phyloP scores from a whole-genome alignment of 2,329 filamentous ascomycete species.

The Aureobasidium subglaciale region DNA sequence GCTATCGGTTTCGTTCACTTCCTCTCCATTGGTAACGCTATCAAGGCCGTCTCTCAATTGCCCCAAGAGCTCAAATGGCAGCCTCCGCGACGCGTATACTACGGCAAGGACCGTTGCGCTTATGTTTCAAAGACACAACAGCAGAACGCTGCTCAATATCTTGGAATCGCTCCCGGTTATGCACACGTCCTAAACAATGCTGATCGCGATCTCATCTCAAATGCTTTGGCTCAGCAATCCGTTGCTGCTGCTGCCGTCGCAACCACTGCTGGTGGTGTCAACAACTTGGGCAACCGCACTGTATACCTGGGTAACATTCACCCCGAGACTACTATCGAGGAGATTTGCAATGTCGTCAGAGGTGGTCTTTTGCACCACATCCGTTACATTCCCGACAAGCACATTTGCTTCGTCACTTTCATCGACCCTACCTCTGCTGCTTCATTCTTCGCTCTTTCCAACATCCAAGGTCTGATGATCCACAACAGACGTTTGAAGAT shows the following conservation, averaged over 20 bases:
- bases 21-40: slow-evolving; percentile 92
- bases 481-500: slow-evolving; percentile 97
- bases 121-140: slow-evolving; percentile 99
- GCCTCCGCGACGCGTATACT: slow-evolving; percentile 89
- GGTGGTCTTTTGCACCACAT: slow-evolving; percentile 95
- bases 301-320: slow-evolving; percentile 99
- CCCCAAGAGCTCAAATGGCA: slow-evolving; percentile 98
- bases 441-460: slow-evolving; percentile 95
- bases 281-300: slow-evolving; percentile 94
- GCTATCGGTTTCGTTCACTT: slow-evolving; percentile 97
- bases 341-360: slow-evolving; percentile 98
- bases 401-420: slow-evolving; percentile 99
- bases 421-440: slow-evolving; percentile 97
- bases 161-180: slow-evolving; percentile 93
- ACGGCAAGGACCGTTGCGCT: slow-evolving; percentile 95
- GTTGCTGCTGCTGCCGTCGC: slow-evolving; percentile 94
- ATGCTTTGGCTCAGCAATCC: slow-evolving; percentile 91
- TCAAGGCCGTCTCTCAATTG: slow-evolving; percentile 94
- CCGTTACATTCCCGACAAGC: slow-evolving; percentile 98
- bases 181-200: slow-evolving; percentile 94
- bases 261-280: slow-evolving; percentile 91
- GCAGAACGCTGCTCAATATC: slow-evolving; percentile 96
- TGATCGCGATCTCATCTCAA: slow-evolving; percentile 93
- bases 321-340: slow-evolving; percentile 96
- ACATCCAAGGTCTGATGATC: slow-evolving; percentile 97